A percentile compares a stretch with the other conserved stretches of the same genome.
Conservation (phyloP, 306 rosid genomes). For the Inga laurina region DNA sequence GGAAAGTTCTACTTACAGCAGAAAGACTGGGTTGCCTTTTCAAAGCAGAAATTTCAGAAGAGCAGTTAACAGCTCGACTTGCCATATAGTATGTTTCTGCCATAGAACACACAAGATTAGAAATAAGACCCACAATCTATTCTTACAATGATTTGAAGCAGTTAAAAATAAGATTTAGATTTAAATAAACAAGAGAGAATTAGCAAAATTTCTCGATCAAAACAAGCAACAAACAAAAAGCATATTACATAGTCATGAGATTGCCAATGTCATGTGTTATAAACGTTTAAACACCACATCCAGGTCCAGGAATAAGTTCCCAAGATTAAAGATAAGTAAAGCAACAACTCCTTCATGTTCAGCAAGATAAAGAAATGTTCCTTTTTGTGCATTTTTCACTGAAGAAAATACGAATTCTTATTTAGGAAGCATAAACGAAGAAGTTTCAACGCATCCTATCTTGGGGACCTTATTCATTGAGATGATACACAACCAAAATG, state of each 20-base stretch:
- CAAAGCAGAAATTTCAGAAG: conserved; percentile 55
- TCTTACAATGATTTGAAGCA: conserved; percentile 14
- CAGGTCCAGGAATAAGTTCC: conserved; percentile 12
- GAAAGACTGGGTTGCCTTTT: conserved; percentile 63
- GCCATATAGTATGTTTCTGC: conserved; percentile 64
- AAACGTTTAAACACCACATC: conserved; percentile 18
- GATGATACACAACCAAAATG: background rate
- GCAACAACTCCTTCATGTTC: background rate
- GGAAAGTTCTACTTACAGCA: conserved; percentile 65
- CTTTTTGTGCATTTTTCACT: background rate
- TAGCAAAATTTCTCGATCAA: conserved; percentile 1
- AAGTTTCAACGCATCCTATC: background rate
- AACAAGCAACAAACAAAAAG: background rate
- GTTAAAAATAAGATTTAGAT: conserved; percentile 6
- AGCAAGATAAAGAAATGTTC: background rate
- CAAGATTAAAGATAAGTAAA: conserved; percentile 17
- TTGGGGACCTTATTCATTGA: background rate
- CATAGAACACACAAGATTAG: conserved; percentile 40
- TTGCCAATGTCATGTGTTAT: conserved; percentile 1
- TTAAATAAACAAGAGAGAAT: background rate
- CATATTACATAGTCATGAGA: background rate
- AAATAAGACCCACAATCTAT: conserved; percentile 29
- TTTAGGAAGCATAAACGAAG: background rate
- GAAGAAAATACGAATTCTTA: conserved; percentile 10
- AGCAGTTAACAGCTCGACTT: conserved; percentile 46